Evolutionary conservation across 2,329 filamentous ascomycete genomes (phyloP).

Genomic region (Aspergillus aculeatinus): DNA sequence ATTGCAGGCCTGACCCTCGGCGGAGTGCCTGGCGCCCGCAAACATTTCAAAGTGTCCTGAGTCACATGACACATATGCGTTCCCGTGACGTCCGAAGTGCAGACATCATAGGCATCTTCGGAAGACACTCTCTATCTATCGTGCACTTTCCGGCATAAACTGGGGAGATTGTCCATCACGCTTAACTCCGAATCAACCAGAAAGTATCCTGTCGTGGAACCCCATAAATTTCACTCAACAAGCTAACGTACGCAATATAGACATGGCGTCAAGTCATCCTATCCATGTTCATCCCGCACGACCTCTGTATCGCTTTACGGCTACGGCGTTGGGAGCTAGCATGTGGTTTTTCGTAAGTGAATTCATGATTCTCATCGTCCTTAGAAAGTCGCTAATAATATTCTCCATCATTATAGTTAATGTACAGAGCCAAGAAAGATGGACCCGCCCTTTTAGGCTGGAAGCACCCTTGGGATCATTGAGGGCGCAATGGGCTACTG

Average conservation of each 20-base stretch:
- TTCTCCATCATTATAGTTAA: slow-evolving; percentile 59
- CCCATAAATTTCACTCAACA: neutral
- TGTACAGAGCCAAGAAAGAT: slow-evolving; percentile 96
- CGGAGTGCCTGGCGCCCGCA: neutral
- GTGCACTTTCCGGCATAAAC: neutral
- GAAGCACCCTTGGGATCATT: slow-evolving; percentile 98
- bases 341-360: slow-evolving; percentile 96
- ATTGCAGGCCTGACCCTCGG: neutral
- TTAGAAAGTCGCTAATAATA: neutral
- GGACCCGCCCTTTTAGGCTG: slow-evolving; percentile 85
- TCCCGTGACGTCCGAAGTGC: neutral
- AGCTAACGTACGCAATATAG: slow-evolving; percentile 17
- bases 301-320: slow-evolving; percentile 78
- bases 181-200: neutral
- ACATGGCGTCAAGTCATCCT: slow-evolving; percentile 45
- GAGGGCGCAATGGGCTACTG: slow-evolving; percentile 34
- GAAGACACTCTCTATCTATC: neutral
- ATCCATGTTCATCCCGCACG: slow-evolving; percentile 58
- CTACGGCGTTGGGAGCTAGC: slow-evolving; percentile 82
- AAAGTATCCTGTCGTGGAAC: neutral
- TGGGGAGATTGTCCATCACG: neutral
- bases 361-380: neutral
- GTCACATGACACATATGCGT: neutral
- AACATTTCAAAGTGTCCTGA: neutral
- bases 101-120: neutral